Evolutionary conservation across 2,329 filamentous ascomycete species (phyloP).

Genomic region (Talaromyces albobiverticillius): DNA sequence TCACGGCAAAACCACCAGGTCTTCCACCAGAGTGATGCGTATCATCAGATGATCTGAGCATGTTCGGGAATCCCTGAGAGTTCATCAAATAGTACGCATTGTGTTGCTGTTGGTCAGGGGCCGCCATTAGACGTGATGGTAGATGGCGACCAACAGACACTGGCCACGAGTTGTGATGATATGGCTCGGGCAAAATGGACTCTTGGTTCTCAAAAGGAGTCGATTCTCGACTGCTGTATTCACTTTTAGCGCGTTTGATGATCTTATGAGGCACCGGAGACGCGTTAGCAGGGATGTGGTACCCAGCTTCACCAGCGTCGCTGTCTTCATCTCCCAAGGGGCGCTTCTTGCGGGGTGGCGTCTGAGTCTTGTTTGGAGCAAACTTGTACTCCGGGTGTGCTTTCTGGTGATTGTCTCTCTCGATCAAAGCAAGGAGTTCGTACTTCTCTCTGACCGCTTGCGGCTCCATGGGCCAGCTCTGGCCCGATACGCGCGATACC

Average conservation of each 20-base stretch:
- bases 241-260: constrained; percentile 24
- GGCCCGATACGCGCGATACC: constrained; percentile 81
- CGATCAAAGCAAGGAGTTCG: constrained; percentile 72
- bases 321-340: constrained; percentile 36
- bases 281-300: constrained; percentile 13
- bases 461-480: constrained; percentile 81
- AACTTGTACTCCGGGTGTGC: constrained; percentile 95
- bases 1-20: constrained; percentile 23
- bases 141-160: constrained; percentile 49
- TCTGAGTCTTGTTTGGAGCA: constrained; percentile 69
- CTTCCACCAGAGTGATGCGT: constrained; percentile 41
- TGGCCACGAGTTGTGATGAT: constrained; percentile 33
- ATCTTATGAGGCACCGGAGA: constrained; percentile 16
- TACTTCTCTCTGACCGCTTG: constrained; percentile 70
- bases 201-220: constrained; percentile 34
- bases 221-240: constrained; percentile 30
- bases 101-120: constrained; percentile 1
- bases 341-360: constrained; percentile 49
- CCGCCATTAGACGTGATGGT: not conserved
- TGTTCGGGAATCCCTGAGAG: constrained; percentile 34
- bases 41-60: constrained; percentile 36
- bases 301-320: constrained; percentile 35
- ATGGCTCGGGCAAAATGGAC: constrained; percentile 22
- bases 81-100: constrained; percentile 4
- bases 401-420: constrained; percentile 77